Percentiles rank a stretch among this genome's conserved stretches.
Conservation (phyloP, 192 early-diverging fungal genomes). For the Funneliformis geosporum region DNA sequence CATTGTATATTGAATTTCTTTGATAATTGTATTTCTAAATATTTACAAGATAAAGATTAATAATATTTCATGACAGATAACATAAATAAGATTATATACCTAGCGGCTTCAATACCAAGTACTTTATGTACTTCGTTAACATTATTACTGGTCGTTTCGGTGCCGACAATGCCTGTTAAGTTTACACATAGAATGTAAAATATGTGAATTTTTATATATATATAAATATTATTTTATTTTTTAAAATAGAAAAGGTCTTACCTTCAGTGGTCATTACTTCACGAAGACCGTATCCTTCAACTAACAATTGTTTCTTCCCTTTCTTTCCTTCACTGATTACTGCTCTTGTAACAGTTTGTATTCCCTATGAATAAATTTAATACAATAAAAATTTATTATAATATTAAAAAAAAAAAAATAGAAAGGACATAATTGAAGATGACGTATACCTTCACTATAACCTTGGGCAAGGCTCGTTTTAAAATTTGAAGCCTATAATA, state of each 20-base stretch:
- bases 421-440: background rate
- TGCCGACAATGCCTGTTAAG: slow-evolving; percentile 61
- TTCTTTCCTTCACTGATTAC: slow-evolving; percentile 74
- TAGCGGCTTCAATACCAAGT: slow-evolving; percentile 96
- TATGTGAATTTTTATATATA: too few relatives aligned
- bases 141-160: slow-evolving; percentile 81
- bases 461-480: slow-evolving; percentile 81
- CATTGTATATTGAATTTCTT: slow-evolving; percentile 88
- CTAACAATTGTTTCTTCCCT: slow-evolving; percentile 68
- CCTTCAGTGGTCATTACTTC: slow-evolving; percentile 97
- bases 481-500: slow-evolving; percentile 79
- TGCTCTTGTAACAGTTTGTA: slow-evolving; percentile 79
- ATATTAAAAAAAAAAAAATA: background rate
- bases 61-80: background rate
- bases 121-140: slow-evolving; percentile 89
- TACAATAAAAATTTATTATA: background rate
- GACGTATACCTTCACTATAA: slow-evolving; percentile 73
- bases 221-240: too few relatives aligned
- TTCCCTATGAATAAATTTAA: slow-evolving; percentile 53
- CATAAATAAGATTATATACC: slow-evolving; percentile 41
- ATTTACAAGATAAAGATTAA: slow-evolving; percentile 10
- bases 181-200: background rate
- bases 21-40: slow-evolving; percentile 76
- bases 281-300: slow-evolving; percentile 92
- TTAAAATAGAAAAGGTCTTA: background rate